Evolutionary conservation across 805 yeast species (phyloP), one percentile per base, ranked within the genome.

Genomic region (Candida sanyiensis): DNA sequence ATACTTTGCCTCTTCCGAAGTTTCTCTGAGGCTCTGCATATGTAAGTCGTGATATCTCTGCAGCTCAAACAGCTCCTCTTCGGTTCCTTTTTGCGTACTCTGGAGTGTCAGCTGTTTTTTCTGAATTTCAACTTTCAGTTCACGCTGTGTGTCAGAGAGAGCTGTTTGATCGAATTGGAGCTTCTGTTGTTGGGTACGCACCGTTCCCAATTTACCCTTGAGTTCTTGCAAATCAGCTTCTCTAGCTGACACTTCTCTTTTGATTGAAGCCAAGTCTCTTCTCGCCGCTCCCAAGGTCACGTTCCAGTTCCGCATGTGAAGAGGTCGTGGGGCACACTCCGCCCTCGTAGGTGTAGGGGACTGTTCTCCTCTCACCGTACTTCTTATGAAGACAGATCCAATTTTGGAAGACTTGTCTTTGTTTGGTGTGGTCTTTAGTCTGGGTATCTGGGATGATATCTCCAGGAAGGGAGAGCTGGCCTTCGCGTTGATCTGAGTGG

Each of bases 121-220:
- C 32, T 53, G 56, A 23, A 61, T 47, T 19, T 47, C 30, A 26
- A 49, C 48, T 13, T 50, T 40, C 3, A 56, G 34, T 2, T 31
- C 15, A 7, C 32, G 18, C 5, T 48, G 35, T 27, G 44, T 43
- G 18, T 56, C 61, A n/a, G 55, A 56, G 7, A 61, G 42, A 30
- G 57, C 61, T 29, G 48, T 59, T 35, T 55, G 60, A 22, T 64
- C 64, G 19, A 67, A 46, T 32, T 67, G 72, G 22, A 59, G 51
- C 18, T 59, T 58, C 7, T 64, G 65, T 24, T 58, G 61, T 37
- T 64, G 62, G 0, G 72, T 68, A 39, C 63, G 62, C 7, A 58
- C 32, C 2, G 62, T 57, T 48, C 57, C 49, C 2, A 59, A 49
- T 16, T 49, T 38, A 6, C 50, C 47, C 19, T 47, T 50, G 17